A percentile compares a stretch with the other conserved stretches of the same genome.
phyloP scores from a whole-genome alignment of 1,284 basidiomycete species.

The Cutaneotrichosporon cavernicola region DNA sequence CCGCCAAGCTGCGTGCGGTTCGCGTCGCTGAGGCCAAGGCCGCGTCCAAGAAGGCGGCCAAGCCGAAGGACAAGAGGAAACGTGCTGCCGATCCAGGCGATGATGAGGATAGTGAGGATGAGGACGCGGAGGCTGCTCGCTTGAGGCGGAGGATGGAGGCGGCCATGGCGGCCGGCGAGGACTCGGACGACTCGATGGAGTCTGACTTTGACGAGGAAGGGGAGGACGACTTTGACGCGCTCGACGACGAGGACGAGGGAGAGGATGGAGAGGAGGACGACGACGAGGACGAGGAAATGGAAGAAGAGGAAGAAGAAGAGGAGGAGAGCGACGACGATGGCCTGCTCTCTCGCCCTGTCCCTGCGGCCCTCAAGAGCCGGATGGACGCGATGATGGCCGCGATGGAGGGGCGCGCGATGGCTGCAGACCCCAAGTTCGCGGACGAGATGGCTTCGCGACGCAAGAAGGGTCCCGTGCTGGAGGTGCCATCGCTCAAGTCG shows the following conservation, averaged over 20 bases:
- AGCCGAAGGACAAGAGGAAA: constrained; percentile 17
- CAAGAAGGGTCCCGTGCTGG: constrained; percentile 13
- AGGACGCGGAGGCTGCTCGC: constrained; percentile 26
- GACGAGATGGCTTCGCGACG: constrained; percentile 8
- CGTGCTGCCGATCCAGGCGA: background rate
- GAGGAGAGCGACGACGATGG: constrained; percentile 34
- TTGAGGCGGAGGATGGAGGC: constrained; percentile 31
- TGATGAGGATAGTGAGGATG: constrained; percentile 28
- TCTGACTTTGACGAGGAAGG: constrained; percentile 29
- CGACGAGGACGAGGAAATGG: constrained; percentile 19
- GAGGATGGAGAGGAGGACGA: constrained; percentile 37
- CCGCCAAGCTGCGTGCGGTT: constrained; percentile 26
- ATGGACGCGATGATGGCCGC: constrained; percentile 42
- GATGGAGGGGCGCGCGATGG: constrained; percentile 40
- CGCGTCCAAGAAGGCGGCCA: constrained; percentile 15
- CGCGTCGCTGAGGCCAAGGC: constrained; percentile 30
- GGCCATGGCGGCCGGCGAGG: constrained; percentile 23
- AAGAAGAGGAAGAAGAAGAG: constrained; percentile 29
- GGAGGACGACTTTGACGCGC: constrained; percentile 30
- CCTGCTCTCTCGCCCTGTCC: constrained; percentile 25
- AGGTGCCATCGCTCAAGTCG: constrained; percentile 16
- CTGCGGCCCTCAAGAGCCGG: constrained; percentile 20
- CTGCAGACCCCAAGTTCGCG: constrained; percentile 18
- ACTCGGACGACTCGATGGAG: constrained; percentile 35
- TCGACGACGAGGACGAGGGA: constrained; percentile 30